Base-by-base conservation (phyloP, 345 rosid species). In the Eucalyptus marginata region DNA sequence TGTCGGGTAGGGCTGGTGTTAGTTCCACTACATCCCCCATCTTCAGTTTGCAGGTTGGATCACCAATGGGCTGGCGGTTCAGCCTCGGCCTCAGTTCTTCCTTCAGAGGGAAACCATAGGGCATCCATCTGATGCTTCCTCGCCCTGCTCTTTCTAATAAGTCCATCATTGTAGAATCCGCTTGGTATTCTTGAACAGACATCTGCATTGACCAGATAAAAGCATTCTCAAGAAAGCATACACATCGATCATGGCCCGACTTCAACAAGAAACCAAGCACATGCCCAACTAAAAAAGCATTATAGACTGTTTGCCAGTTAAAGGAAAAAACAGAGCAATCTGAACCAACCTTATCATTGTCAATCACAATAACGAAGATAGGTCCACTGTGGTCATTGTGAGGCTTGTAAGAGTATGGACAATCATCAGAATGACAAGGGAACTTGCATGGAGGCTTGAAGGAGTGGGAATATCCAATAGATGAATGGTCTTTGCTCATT, bases 1-100 rank as follows among this genome's bases (percentile, higher is more conserved):
- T 94, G 91, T 94, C 92, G 10, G 99, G 95, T 56, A 96, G 93
- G 44, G 96, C 93, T 46, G 98, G 99, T 66, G 97, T 95, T 80
- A 98, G 92, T 93, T 98, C 99, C 88, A 98, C 99, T 91, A 98
- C 97, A 88, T 98, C 99, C 54, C 99, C 99, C 98, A 98, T 98
- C 93, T 93, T 94, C 92, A 98, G 92, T 91, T 93, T 90, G 94
- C 95, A 93, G 25, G 94, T 89, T 8, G 94, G 93, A 91, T 98
- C 97, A 16, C 91, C 89, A 36, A 96, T 93, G 6, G 96, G 97
- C 90, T 90, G 89, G 59, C 93, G 93, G 93, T 98, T 98, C 87
- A 98, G 90, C 92, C 95, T 95, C 44, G 96, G 99, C 91, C 99
- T 94, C 91, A 96, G 91, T 71, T 95, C 97, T 91, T 96, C 98